phyloP scores from a whole-genome alignment of 139 green algal species.

The Zygnema circumcarinatum region DNA sequence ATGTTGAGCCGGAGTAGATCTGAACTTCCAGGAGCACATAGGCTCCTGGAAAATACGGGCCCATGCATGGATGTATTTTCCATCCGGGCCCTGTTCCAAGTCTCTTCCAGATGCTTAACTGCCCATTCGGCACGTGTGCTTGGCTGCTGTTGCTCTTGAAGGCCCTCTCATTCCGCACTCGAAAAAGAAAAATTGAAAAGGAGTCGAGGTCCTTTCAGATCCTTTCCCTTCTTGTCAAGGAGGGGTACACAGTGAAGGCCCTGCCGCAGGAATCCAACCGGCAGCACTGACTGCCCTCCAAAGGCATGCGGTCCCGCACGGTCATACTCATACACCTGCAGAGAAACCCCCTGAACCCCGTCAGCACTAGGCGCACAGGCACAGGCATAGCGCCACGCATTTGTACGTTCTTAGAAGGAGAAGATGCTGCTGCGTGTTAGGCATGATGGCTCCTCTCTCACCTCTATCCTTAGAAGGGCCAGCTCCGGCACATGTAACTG shows the following conservation, averaged over 20 bases:
- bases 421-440: background rate
- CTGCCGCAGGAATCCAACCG: constrained; percentile 16
- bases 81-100: too few relatives aligned
- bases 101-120: too few relatives aligned
- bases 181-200: too few relatives aligned
- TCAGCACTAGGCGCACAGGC: background rate
- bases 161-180: too few relatives aligned
- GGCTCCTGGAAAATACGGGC: too few relatives aligned
- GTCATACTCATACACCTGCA: constrained; percentile 45
- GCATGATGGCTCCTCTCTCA: too few relatives aligned
- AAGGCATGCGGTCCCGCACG: constrained; percentile 31
- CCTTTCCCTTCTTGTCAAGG: constrained; percentile 40
- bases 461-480: constrained; percentile 50
- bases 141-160: too few relatives aligned
- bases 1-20: too few relatives aligned
- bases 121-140: too few relatives aligned
- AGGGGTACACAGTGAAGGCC: constrained; percentile 36
- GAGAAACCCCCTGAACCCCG: background rate
- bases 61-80: too few relatives aligned
- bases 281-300: constrained; percentile 35
- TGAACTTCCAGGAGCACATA: too few relatives aligned
- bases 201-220: too few relatives aligned
- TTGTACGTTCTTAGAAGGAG: background rate
- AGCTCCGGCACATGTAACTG: constrained; percentile 49
- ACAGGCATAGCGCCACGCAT: background rate